Conservation (phyloP, 202 grass and related monocot genomes). For the Cymbopogon flexuosus region DNA sequence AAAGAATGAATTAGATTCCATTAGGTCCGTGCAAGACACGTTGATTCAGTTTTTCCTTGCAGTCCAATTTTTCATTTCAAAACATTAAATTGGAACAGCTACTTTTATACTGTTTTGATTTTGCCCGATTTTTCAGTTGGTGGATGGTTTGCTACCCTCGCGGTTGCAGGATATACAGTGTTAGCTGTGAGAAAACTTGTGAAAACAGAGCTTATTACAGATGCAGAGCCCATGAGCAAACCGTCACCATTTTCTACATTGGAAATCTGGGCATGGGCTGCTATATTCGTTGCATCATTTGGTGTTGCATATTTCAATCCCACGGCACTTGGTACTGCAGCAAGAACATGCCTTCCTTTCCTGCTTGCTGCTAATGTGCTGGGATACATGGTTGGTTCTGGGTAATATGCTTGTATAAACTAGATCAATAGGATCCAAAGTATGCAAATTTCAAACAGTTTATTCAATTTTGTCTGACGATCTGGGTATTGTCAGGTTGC, state of each 20-base stretch:
- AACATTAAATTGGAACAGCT: not conserved
- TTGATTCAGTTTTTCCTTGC: not conserved
- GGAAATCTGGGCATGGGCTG: conserved; percentile 59
- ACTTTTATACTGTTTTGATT: not conserved
- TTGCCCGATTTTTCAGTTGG: conserved; percentile 40
- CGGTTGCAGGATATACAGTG: conserved; percentile 76
- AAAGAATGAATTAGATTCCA: not conserved
- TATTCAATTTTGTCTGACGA: conserved; percentile 9
- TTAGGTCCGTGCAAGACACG: not conserved
- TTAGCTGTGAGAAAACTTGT: conserved; percentile 68
- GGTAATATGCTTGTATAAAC: conserved; percentile 48
- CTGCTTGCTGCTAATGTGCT: conserved; percentile 73
- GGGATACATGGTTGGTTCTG: conserved; percentile 88
- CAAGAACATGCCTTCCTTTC: conserved; percentile 77
- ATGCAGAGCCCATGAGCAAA: conserved; percentile 61
- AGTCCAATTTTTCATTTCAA: not conserved
- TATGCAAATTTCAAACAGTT: not conserved
- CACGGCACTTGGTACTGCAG: conserved; percentile 54
- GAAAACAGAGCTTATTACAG: conserved; percentile 67
- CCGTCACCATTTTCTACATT: conserved; percentile 49
- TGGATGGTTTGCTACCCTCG: conserved; percentile 77
- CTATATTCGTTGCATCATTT: conserved; percentile 53
- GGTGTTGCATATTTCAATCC: conserved; percentile 54
- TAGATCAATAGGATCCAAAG: not conserved
- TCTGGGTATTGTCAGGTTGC: conserved; percentile 47